Evolutionary conservation across 805 yeast genomes (phyloP), one percentile per base, ranked within the genome.

Genomic region (Kockiozyma suomiensis): DNA sequence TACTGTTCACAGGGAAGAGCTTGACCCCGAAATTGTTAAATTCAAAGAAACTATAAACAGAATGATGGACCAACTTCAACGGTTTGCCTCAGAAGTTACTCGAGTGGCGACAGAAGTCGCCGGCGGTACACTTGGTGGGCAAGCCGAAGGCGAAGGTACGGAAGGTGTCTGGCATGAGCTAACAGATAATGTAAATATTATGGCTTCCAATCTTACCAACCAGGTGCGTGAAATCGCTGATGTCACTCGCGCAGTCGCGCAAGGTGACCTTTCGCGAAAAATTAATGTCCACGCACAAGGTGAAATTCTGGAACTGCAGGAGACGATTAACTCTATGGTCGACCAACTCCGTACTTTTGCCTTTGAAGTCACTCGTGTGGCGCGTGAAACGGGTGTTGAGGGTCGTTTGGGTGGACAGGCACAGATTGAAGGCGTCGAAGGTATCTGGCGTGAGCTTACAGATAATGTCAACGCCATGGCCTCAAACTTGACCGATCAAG

Each of bases 381-480:
- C 96, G 1, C 79, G 94, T 60, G 96, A 90, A 73, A 91, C 91
- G 23, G 96, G 96, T 72, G 96, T 89, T 17, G 88, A 88, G 67
- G 96, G 96, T 64, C 81, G 90, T 51, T 78, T 89, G 54, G 96
- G 96, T 54, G 96, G 96, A 7, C 96, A 89, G 72, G 96, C 96
- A 1, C 81, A 84, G 61, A 86, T 87, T 57, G 85, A 83, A 59
- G 86, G 85, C 60, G 92, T 88, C 28, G 88, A 86, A 66, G 96
- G 96, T 56, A 88, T 88, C 58, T 89, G 96, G 96, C 85, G 86
- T 69, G 92, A 87, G 70, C 79, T 90, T 46, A 86, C 96, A 1
- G 96, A 89, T 72, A 89, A 89, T 68, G 89, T 89, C 58, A 90
- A 89, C 71, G 93, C 96, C 43, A 89, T 89, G 96, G 96, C 96